Evolutionary conservation across 805 yeast genomes (phyloP).

Genomic region (Yamadazyma akitaensis): DNA sequence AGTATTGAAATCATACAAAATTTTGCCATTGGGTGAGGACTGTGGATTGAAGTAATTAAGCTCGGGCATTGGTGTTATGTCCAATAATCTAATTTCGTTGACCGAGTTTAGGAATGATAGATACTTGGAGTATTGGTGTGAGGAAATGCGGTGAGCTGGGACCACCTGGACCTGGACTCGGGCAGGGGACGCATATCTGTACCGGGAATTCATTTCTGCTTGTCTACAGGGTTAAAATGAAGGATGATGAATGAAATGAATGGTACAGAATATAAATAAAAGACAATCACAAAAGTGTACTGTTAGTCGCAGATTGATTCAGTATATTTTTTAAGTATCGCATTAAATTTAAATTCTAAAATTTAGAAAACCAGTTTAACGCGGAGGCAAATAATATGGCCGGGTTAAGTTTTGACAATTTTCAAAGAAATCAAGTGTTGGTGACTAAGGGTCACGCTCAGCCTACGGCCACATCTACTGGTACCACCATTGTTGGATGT

Average conservation of each 20-base stretch:
- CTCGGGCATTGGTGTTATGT: constrained; percentile 59
- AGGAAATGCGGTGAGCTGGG: constrained; percentile 55
- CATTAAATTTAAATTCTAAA: background rate
- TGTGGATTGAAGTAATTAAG: constrained; percentile 70
- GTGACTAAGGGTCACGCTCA: constrained; percentile 67
- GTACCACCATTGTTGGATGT: constrained; percentile 99
- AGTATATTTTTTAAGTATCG: background rate
- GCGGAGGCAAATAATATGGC: constrained; percentile 50
- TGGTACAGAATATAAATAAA: background rate
- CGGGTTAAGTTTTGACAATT: constrained; percentile 91
- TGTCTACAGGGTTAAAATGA: too few relatives aligned
- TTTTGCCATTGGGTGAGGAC: constrained; percentile 74
- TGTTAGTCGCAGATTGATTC: background rate
- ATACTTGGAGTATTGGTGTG: constrained; percentile 41
- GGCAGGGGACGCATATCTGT: constrained; percentile 60
- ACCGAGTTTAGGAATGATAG: constrained; percentile 44
- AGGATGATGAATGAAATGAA: too few relatives aligned
- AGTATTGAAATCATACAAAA: constrained; percentile 55
- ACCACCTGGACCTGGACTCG: constrained; percentile 63
- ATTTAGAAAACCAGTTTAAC: background rate
- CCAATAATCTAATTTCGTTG: constrained; percentile 68
- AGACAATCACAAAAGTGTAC: background rate
- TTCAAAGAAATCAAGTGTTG: constrained; percentile 79
- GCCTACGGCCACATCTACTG: constrained; percentile 94
- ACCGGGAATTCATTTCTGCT: constrained; percentile 25